Base-by-base conservation (phyloP, 352 stramenopile species). In the Globisporangium spinosum region DNA sequence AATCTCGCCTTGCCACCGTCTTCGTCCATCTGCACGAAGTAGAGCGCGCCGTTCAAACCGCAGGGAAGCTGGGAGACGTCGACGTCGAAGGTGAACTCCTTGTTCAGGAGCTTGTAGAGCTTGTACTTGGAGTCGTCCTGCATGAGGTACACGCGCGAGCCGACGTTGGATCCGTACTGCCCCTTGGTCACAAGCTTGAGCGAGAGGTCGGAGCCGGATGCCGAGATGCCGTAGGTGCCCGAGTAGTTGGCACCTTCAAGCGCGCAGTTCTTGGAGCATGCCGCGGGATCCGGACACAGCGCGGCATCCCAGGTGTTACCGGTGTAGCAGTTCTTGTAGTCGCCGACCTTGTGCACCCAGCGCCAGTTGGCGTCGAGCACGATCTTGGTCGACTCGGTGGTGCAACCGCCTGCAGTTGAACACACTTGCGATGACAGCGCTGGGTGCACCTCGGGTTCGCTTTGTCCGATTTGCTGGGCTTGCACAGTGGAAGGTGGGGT, bases 331-430 rank as follows among this genome's bases (percentile, higher is more conserved):
- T 89, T 89, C 58, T 75, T 85, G 69, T 83, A 88, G 71, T 78
- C 82, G 25, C 70, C 77, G 12, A 85, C 74, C 67, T 89, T 77
- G 63, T 89, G 83, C 40, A 89, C 65, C 84, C 82, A 90, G 66
- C 84, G 82, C 82, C 84, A 89, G 69, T 90, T 90, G 60, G 82
- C 77, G 70, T 92, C 84, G 29, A 92, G 68, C 59, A 92, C 84
- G 58, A 92, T 64, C 22, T 81, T 87, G 23, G 78, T 90, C 5
- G 68, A 29, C 38, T 85, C 75, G 2, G 66, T 70, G 22, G 74
- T 67, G 40, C 84, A 92, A 1, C 81, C 80, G 9, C 62, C 69
- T 0, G 63, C 25, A 40, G 71, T 73, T 12, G 82, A 78, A 70
- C 84, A 90, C 53, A 71, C 65, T 60, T 84, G 70, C 13, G 80